These are phyloP conservation scores for Pseudocercospora crystallina DNA, from an alignment of 2,329 filamentous ascomycete species.

Conservation along the genomic window DNA sequence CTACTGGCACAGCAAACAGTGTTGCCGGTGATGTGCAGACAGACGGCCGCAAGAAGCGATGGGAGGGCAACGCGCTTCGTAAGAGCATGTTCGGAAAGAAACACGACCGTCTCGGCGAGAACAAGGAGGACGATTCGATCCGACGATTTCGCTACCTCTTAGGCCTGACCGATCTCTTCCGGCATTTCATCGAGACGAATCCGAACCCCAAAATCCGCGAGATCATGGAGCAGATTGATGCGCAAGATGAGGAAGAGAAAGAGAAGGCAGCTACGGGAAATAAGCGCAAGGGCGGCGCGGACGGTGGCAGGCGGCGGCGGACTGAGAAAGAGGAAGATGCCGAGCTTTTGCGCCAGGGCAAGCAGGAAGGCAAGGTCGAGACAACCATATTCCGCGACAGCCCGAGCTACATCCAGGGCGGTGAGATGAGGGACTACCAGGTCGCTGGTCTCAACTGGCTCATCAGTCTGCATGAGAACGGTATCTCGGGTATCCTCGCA, in stretches of 20 bases:
- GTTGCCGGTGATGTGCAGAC: constrained; percentile 69
- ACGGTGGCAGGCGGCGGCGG: constrained; percentile 73
- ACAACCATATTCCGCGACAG: constrained; percentile 94
- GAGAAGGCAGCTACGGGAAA: constrained; percentile 66
- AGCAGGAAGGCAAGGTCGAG: constrained; percentile 72
- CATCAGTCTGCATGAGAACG: constrained; percentile 95
- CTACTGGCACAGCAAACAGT: constrained; percentile 75
- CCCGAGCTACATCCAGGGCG: constrained; percentile 78
- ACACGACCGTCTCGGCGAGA: constrained; percentile 86
- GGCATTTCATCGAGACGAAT: constrained; percentile 98
- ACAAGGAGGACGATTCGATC: constrained; percentile 95
- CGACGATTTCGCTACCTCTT: constrained; percentile 91
- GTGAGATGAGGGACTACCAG: constrained; percentile 94
- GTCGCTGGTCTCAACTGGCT: constrained; percentile 95
- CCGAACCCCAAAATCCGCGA: constrained; percentile 92
- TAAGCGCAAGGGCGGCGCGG: constrained; percentile 80
- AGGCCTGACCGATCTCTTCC: constrained; percentile 92
- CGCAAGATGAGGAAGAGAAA: constrained; percentile 75
- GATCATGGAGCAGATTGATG: constrained; percentile 91
- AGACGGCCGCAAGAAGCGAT: constrained; percentile 82
- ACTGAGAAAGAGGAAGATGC: constrained; percentile 98
- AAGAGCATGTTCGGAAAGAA: constrained; percentile 94
- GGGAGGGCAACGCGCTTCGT: constrained; percentile 84
- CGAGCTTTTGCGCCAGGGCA: constrained; percentile 81
- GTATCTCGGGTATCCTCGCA: constrained; percentile 95